Evolutionary conservation across 768 basidiomycete genomes (phyloP), one percentile per base, ranked within the genome.

Genomic region (Termitomyces sp.): DNA sequence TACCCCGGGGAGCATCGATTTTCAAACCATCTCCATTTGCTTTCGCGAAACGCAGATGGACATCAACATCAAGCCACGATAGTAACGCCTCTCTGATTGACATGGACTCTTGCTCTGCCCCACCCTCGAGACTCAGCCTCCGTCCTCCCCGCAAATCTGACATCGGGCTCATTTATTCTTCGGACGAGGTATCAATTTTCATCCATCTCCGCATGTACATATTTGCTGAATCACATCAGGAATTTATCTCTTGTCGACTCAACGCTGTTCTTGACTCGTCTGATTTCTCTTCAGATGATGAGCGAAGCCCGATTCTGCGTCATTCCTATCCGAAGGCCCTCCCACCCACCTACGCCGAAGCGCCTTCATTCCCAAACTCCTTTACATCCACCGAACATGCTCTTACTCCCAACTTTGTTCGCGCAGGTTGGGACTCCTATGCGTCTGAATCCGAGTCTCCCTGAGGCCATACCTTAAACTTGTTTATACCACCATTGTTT

Each of bases 41-140:
- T 63, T 86, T 83, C 67, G 85, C 86, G 8, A 80, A 79, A 64
- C 81, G 82, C 55, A 80, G 85, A 58, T 86, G 86, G 86, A 79
- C 74, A 60, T 78, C 74, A 36, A 78, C 74, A 61, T 78, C 74
- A 37, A 55, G 54, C 27, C 39, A 45, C 30, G 55, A 61, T 36
- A 50, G 41, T 37, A 57, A 56, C 27, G 16, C 33, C 1, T 59
- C 61, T 50, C 61, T 52, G 33, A 48, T 52, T 46, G 52, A 53
- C 33, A 31, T 52, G 24, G 55, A 57, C 7, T 6, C 33, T 46
- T 30, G 45, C 42, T 54, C 45, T 1, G 55, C 20, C 6, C 49
- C 54, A n/a, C 11, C 41, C 8, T 51, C 48, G n/a, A 60, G 51
- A 41, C 37, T 52, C 24, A 48, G 39, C 15, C 36, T 51, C 34